Percentiles rank a stretch among this genome's conserved stretches.
phyloP scores from a whole-genome alignment of 23 red algal species.

The Chondrus crispus region DNA sequence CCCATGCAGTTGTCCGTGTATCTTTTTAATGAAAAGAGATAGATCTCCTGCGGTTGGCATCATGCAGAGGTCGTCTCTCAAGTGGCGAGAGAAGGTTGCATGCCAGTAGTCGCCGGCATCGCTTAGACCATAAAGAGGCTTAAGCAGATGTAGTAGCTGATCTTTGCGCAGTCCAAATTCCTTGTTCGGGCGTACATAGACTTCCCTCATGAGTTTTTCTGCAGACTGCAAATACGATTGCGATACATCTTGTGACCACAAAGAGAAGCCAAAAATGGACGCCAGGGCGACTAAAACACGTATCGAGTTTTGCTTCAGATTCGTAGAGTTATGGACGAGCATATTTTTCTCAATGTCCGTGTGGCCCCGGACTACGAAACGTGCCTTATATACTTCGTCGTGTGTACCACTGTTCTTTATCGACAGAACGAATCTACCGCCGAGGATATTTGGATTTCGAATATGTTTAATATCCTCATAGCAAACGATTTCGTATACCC shows the following conservation, averaged over 20 bases:
- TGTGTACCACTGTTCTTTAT: neutral
- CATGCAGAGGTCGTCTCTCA: constrained; percentile 27
- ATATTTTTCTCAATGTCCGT: neutral
- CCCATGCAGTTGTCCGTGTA: neutral
- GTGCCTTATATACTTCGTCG: neutral
- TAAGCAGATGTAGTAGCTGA: neutral
- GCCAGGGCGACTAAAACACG: neutral
- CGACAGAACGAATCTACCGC: neutral
- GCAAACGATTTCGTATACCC: neutral
- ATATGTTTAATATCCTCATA: neutral
- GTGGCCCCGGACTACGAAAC: constrained; percentile 6
- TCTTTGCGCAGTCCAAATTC: neutral
- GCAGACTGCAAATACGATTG: constrained; percentile 13
- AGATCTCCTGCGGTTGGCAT: neutral
- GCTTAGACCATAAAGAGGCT: constrained; percentile 16
- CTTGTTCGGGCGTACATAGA: neutral
- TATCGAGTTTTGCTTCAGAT: neutral
- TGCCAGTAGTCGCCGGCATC: constrained; percentile 43
- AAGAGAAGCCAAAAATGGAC: neutral
- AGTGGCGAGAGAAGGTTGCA: neutral
- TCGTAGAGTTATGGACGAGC: neutral
- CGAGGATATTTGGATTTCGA: neutral
- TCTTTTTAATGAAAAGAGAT: neutral
- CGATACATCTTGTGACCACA: constrained; percentile 14
- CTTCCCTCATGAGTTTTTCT: neutral